Percentiles rank a stretch among this genome's conserved stretches.
phyloP scores from a whole-genome alignment of 305 asterid species.

The Euphrasia arctica region DNA sequence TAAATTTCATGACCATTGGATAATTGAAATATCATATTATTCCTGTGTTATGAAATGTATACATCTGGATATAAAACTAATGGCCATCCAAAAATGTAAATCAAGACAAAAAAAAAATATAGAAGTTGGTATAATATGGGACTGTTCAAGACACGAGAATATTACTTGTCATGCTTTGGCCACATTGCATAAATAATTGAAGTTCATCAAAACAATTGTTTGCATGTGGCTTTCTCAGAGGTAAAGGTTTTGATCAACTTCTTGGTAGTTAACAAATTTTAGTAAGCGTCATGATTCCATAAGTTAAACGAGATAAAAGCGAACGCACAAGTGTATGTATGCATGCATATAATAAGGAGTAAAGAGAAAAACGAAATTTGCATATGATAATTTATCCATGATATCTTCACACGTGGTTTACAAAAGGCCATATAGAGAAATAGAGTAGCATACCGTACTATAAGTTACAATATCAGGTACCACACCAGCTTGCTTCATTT shows the following conservation, averaged over 20 bases:
- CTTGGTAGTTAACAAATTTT: no score
- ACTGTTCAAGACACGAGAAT: neutral
- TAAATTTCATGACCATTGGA: neutral
- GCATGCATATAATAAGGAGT: neutral
- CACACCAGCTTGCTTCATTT: constrained; percentile 84
- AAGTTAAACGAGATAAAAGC: no score
- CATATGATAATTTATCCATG: constrained; percentile 22
- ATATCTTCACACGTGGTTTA: constrained; percentile 12
- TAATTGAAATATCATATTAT: neutral
- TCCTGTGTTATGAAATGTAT: neutral
- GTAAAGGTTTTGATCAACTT: no score
- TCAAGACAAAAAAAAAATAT: neutral
- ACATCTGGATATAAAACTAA: neutral
- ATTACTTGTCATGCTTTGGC: neutral
- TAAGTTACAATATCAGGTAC: constrained; percentile 87
- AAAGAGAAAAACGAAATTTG: neutral
- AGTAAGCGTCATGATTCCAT: no score
- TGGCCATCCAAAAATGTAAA: neutral
- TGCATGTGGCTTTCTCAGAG: neutral
- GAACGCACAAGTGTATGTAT: neutral
- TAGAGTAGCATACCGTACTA: constrained; percentile 68
- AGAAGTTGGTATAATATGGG: neutral
- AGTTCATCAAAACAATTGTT: neutral
- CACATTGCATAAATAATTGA: neutral
- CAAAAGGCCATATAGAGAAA: constrained; percentile 21